A percentile compares a stretch with the other conserved stretches of the same genome.
Evolutionary conservation across 2,329 filamentous ascomycete genomes (phyloP).

Genomic region (Aspergillus novoparasiticus): DNA sequence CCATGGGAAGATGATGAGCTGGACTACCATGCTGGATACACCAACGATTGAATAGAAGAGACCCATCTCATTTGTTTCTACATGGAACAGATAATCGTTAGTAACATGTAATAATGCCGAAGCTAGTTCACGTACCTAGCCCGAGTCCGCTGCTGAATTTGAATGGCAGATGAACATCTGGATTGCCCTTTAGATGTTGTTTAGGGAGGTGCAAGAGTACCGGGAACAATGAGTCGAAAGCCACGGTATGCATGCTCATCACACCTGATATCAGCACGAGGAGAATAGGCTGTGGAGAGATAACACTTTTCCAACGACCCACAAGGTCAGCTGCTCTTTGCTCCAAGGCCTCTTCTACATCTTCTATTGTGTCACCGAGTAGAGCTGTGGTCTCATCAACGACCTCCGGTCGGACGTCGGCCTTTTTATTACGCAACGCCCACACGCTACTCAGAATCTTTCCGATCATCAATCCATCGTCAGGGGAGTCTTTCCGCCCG

Average conservation of each 20-base stretch:
- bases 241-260: slow-evolving; percentile 79
- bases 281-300: slow-evolving; percentile 72
- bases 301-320: slow-evolving; percentile 62
- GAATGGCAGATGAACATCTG: slow-evolving; percentile 67
- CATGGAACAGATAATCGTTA: fast-evolving
- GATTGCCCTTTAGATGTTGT: slow-evolving; percentile 56
- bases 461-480: slow-evolving; percentile 80
- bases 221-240: slow-evolving; percentile 84
- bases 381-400: slow-evolving; percentile 34
- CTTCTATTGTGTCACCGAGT: slow-evolving; percentile 25
- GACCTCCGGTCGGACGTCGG: slow-evolving; percentile 9
- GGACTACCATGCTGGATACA: slow-evolving; percentile 74
- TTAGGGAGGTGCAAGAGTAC: slow-evolving; percentile 81
- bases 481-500: slow-evolving; percentile 66
- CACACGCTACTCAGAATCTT: slow-evolving; percentile 59
- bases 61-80: slow-evolving; percentile 72
- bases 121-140: slow-evolving; percentile 41
- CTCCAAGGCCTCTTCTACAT: slow-evolving; percentile 3
- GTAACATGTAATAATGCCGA: neutral
- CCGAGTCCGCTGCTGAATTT: slow-evolving; percentile 84
- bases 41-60: slow-evolving; percentile 84
- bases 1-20: slow-evolving; percentile 82
- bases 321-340: slow-evolving; percentile 18
- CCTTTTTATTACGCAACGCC: slow-evolving; percentile 24
- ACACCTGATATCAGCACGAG: slow-evolving; percentile 78